Base-by-base conservation (phyloP, 345 rosid genomes). In the Boechera stricta region DNA sequence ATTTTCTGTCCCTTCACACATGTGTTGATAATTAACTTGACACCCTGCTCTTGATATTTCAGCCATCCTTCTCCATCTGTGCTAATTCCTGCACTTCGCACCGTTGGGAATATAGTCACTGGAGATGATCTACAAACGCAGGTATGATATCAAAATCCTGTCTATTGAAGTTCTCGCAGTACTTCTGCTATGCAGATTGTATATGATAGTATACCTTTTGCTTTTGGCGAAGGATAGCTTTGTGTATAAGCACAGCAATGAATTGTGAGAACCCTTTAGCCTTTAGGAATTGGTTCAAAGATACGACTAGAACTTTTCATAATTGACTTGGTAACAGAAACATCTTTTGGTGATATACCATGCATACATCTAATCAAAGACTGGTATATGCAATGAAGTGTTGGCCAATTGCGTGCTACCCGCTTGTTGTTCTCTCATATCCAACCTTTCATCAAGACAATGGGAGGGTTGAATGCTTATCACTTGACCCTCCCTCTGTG, bases 61-160 rank as follows among this genome's bases (percentile, higher is more conserved):
- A 93, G 98, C 71, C 93, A 91, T 72, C 91, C 85, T 7, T 87
- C 98, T 73, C 92, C 96, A 15, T 86, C 96, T 13, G 98, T 91
- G 82, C 87, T 90, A 58, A 91, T 90, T 77, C 97, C 98, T 74
- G 98, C 98, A 24, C 90, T 94, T 21, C 98, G 97, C 16, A 80
- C 94, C 0, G 87, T 91, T 52, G 98, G 98, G 69, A 93, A 93
- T 73, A 93, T 93, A 53, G 98, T 91, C 32, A 93, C 98, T 7
- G 98, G 98, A 47, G 97, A 93, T 81, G 97, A 93, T 79, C 47
- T 76, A 38, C 98, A 93, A 83, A 93, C 97, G 35, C 88, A 88
- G 89, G 92, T 85, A 74, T 55, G 12, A 39, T 39, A 3, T 39
- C 44, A 39, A 66, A 45, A 49, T 52, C 3, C 35, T 51, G 49